These are phyloP conservation scores for Fistulifera solaris DNA, from an alignment of 108 stramenopile species.

Conservation along the genomic window DNA sequence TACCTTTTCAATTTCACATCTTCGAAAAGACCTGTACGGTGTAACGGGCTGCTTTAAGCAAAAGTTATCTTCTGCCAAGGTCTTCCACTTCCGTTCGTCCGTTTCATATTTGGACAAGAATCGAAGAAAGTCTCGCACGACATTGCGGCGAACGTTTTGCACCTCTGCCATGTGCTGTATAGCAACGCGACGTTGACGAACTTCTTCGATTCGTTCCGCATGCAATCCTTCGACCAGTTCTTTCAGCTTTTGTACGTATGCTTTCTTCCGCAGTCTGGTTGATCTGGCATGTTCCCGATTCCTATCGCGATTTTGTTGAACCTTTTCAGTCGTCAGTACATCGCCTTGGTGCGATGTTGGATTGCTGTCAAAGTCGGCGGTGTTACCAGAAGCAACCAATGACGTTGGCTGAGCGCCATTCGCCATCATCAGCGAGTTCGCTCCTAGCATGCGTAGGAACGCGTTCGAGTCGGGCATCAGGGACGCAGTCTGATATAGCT, in stretches of 20 bases:
- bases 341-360: slow-evolving; percentile 4
- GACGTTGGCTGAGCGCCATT: too few relatives aligned
- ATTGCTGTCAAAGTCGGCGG: not conserved
- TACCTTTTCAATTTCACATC: slow-evolving; percentile 73
- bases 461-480: too few relatives aligned
- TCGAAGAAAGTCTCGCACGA: slow-evolving; percentile 60
- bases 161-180: slow-evolving; percentile 71
- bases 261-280: slow-evolving; percentile 92
- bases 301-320: slow-evolving; percentile 74
- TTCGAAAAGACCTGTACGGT: slow-evolving; percentile 74
- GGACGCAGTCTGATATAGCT: too few relatives aligned
- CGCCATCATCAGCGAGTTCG: too few relatives aligned
- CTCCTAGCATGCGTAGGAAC: too few relatives aligned
- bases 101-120: slow-evolving; percentile 53
- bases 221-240: slow-evolving; percentile 82
- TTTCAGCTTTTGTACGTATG: slow-evolving; percentile 87
- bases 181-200: slow-evolving; percentile 62
- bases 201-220: slow-evolving; percentile 70
- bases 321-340: slow-evolving; percentile 48
- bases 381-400: too few relatives aligned
- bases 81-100: slow-evolving; percentile 57
- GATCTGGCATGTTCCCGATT: slow-evolving; percentile 93
- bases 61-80: slow-evolving; percentile 65
- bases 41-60: slow-evolving; percentile 83
- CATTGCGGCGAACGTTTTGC: slow-evolving; percentile 60